Evolutionary conservation across 768 basidiomycete species (phyloP), one percentile per base, ranked within the genome.

Genomic region (Coprinellus micaceus): DNA sequence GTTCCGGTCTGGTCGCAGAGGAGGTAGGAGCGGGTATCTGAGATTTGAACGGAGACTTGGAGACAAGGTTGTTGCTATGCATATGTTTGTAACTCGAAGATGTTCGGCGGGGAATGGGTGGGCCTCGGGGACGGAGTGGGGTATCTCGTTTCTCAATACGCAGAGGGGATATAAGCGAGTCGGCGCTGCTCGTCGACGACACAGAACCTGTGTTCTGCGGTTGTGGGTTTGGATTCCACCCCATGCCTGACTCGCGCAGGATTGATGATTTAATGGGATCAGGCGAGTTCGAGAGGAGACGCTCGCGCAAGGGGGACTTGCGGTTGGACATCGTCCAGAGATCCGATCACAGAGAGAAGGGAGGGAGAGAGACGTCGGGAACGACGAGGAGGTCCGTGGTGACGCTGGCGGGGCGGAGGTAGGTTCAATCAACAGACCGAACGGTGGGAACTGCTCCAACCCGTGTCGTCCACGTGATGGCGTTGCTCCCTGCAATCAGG

Each of bases 1-100:
- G 63, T 12, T 69, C 64, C 39, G 70, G 63, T 28, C 72, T 60
- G 15, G 40, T 43, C 33, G 71, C 61, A 19, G 76, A 69, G n/a
- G 78, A 71, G 2, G 79, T 69, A 29, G 82, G 75, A n/a, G 77
- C 75, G 47, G 82, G 77, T 24, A 82, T 75, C 58, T 84, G 82
- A 2, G 82, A 82, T 63, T 88, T 89, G 75, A 94, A 94, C 10
- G 91, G 91, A 11, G 91, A 94, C 62, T 91, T 91, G 26, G 87
- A 85, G 17, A 94, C 91, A 54, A 92, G 84, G 66, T 87, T 85
- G 67, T 85, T 89, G 63, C 75, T 85, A 63, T 79, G 81, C 60
- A 92, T 80, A 69, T 90, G 90, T 61, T 82, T 86, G 72, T 86
- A 93, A 69, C 88, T 91, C 40, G 84, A 86, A 7, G 89, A 91